Evolutionary conservation across 495 filamentous ascomycete species (phyloP), one percentile per base, ranked within the genome.

Genomic region (Echria macrotheca): DNA sequence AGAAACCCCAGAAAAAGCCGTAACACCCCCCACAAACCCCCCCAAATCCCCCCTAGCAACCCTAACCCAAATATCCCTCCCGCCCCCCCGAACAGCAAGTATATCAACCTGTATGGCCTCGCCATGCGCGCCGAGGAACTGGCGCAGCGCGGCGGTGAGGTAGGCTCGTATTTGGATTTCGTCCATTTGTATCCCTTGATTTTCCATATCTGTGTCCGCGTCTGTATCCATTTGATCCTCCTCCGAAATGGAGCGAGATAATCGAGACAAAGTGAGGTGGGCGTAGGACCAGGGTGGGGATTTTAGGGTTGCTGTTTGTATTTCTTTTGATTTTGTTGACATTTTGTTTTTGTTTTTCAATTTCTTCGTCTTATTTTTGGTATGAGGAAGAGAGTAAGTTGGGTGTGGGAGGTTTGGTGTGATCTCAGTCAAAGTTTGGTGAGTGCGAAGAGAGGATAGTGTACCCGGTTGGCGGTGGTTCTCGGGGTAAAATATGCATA

Each of bases 81-180:
- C n/a, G 1, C 61, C 52, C 1, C 63, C 73, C 6, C 76, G 67
- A 4, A 86, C 66, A 35, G 86, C 80, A 6, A 96, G 72, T 25
- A 96, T 83, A 57, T 96, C 91, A 50, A 96, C 66, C 0, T 84
- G 70, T 17, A 96, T 88, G 1, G 84, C 79, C 4, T 84, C 72
- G 25, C 91, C 91, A 2, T 80, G 79, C 24, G 85, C 57, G 7
- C 91, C 91, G 15, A 96, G 80, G 68, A 87, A 95, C 58, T 90
- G 86, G 7, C 75, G 76, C 1, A 96, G 70, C 0, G 89, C 85
- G 23, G 84, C 65, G 17, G 79, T 83, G 42, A 93, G 81, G 57
- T 88, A 80, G 1, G 84, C 77, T 29, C 83, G 83, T 25, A 80
- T 78, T 38, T 87, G 91, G 26, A 95, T 74, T 23, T 76, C 71